Evolutionary conservation across 345 rosid species (phyloP).

Genomic region (Lumnitzera littorea): DNA sequence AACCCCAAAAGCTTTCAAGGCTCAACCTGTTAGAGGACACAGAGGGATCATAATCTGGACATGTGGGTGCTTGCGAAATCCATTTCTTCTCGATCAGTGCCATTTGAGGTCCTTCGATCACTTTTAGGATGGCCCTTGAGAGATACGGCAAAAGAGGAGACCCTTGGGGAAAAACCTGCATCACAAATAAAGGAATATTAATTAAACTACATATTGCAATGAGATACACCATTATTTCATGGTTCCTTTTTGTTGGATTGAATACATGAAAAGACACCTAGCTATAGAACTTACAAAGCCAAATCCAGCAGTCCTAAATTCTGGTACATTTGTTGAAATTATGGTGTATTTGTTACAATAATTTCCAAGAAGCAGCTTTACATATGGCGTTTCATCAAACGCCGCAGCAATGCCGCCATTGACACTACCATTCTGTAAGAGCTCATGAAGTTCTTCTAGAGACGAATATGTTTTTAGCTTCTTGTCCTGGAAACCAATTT

Average conservation of each 20-base stretch:
- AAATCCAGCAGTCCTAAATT: constrained; percentile 8
- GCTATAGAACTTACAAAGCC: not conserved
- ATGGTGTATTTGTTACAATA: constrained; percentile 22
- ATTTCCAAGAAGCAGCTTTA: constrained; percentile 26
- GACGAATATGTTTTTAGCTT: not conserved
- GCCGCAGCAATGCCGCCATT: constrained; percentile 22
- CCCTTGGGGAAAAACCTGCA: constrained; percentile 3
- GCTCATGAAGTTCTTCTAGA: constrained; percentile 14
- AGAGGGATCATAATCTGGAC: constrained; percentile 3
- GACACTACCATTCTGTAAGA: constrained; percentile 11
- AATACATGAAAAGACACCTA: not conserved
- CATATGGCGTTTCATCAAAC: constrained; percentile 38
- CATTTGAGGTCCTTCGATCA: constrained; percentile 8
- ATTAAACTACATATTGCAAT: too few relatives aligned
- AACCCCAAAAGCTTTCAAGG: constrained; percentile 8
- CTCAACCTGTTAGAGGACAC: constrained; percentile 1
- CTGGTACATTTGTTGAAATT: constrained; percentile 14
- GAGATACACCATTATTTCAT: too few relatives aligned
- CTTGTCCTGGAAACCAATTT: too few relatives aligned
- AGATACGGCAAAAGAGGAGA: constrained; percentile 7
- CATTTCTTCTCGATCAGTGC: constrained; percentile 1
- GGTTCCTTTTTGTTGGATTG: too few relatives aligned
- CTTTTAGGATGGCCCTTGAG: constrained; percentile 9
- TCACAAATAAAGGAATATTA: too few relatives aligned
- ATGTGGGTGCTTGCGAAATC: not conserved